These are phyloP conservation scores for Glutinoglossum americanum DNA, from an alignment of 495 filamentous ascomycete species.

Conservation along the genomic window DNA sequence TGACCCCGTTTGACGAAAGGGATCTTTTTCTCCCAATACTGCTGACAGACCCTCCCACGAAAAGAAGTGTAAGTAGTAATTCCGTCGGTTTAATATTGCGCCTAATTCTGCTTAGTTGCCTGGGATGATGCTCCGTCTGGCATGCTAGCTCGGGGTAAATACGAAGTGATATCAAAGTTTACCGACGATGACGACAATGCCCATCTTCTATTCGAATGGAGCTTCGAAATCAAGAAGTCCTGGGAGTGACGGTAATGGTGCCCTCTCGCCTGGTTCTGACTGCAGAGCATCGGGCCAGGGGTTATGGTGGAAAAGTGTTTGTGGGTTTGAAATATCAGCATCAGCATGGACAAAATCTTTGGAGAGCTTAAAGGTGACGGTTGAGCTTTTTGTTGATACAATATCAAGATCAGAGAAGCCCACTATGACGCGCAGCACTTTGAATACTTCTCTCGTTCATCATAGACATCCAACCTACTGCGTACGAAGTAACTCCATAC, in stretches of 20 bases:
- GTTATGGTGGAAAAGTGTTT: neutral
- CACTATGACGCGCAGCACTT: neutral
- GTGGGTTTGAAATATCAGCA: neutral
- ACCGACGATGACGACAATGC: constrained; percentile 76
- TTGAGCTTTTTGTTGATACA: neutral
- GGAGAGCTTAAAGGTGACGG: neutral
- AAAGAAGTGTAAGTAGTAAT: constrained; percentile 61
- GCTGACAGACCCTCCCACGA: constrained; percentile 59
- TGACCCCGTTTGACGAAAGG: constrained; percentile 21
- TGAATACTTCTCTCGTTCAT: no score
- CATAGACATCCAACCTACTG: no score
- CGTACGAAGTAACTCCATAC: no score
- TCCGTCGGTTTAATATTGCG: neutral
- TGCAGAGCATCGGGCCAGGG: neutral
- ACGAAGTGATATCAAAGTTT: constrained; percentile 69
- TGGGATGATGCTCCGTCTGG: constrained; percentile 77
- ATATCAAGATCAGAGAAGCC: neutral
- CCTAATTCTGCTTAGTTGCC: constrained; percentile 34
- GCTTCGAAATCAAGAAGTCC: constrained; percentile 84
- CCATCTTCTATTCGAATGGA: constrained; percentile 81
- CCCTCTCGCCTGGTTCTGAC: neutral
- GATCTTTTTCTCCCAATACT: constrained; percentile 79
- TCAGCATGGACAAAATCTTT: neutral
- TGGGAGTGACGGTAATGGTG: constrained; percentile 35
- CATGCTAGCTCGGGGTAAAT: constrained; percentile 69